Base-by-base conservation (phyloP, 2,329 filamentous ascomycete genomes). In the Penicillium sclerotiorum region DNA sequence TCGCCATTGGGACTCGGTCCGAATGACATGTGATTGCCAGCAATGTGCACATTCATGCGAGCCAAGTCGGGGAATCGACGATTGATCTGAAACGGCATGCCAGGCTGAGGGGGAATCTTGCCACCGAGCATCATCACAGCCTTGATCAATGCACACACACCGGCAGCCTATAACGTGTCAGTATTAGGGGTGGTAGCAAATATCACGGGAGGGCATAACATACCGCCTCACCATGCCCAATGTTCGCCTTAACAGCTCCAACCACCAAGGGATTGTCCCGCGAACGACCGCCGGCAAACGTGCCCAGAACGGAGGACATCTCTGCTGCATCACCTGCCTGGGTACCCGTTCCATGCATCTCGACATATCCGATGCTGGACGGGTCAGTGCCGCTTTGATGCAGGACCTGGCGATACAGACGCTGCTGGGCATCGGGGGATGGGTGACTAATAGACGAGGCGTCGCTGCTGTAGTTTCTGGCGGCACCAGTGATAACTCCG, bases 71-170 rank as follows among this genome's bases (percentile, higher is more conserved):
- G 64, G 37, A 69, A 66, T 2, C 49, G 60, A 12, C 59, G 61
- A 56, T 70, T 71, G 9, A 72, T 59, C 21, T 53, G 44, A 9
- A 50, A 64, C 39, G 88, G 88, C 70, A 89, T 86, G 8, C 86
- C 86, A 8, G 81, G 74, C 53, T 90, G 86, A 0, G 83, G 84
- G 0, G 84, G 84, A 28, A 88, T 87, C 6, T 71, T 68, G 49
- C 79, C 80, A 60, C 86, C 80, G 65, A 83, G 76, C 47, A 87
- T 66, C 83, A 87, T 87, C 61, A 88, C 66, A 0, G 85, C 80
- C 67, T 88, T 88, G 65, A 83, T 76, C 4, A 88, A 70, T 8
- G 65, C 59, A 18, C 56, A 55, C 8, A 70, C 60, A 37, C 66
- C 67, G 2, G 67, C 65, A n/a, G n/a, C n/a, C n/a, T n/a, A n/a